Percentiles rank a stretch among this genome's conserved stretches.
phyloP scores from a whole-genome alignment of 2,329 filamentous ascomycete genomes.

The Trichoderma sp. region DNA sequence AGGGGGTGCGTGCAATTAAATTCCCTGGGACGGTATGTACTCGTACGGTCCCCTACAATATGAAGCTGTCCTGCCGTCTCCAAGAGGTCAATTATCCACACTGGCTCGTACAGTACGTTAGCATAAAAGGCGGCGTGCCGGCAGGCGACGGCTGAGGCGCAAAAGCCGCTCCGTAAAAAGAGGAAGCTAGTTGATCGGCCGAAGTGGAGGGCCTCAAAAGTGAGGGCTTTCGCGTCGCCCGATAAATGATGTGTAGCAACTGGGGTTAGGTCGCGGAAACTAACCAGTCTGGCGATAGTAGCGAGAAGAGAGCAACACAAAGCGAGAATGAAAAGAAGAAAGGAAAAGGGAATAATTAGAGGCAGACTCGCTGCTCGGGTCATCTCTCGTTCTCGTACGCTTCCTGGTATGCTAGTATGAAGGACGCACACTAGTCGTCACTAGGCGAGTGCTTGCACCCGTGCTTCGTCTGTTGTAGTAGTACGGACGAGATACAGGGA shows the following conservation, averaged over 20 bases:
- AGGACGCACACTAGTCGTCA: background rate
- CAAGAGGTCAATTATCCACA: background rate
- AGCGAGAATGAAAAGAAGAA: background rate
- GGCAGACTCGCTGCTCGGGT: background rate
- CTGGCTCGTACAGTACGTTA: background rate
- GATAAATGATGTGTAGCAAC: background rate
- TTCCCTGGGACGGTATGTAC: background rate
- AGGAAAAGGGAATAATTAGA: background rate
- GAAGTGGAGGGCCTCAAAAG: constrained; percentile 10
- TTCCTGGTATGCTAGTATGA: background rate
- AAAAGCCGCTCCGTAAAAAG: background rate
- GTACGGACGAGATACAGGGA: background rate
- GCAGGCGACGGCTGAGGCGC: background rate
- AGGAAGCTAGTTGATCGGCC: background rate
- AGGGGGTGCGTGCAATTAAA: background rate
- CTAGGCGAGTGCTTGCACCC: background rate
- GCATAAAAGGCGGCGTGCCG: background rate
- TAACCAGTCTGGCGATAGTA: background rate
- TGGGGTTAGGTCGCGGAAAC: background rate
- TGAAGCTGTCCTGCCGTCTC: background rate
- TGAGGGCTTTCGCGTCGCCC: background rate
- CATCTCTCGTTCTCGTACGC: background rate
- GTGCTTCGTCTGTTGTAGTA: background rate
- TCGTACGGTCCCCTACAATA: background rate
- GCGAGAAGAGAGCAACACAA: background rate